These are phyloP conservation scores for Calonectria hongkongensis DNA, from an alignment of 2,329 filamentous ascomycete species.

Conservation along the genomic window DNA sequence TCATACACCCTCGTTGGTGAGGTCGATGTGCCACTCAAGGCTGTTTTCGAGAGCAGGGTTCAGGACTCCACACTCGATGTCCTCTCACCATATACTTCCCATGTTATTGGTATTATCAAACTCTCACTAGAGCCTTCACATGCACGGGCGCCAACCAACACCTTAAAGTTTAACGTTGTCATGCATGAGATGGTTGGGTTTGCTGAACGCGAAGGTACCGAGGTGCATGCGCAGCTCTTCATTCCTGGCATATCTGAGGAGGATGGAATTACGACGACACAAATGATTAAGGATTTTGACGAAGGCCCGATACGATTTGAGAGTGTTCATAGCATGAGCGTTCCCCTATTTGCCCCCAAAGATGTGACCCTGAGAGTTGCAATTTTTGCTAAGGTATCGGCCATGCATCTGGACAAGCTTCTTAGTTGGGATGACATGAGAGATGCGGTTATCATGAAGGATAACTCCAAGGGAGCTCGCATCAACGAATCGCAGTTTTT, in stretches of 20 bases:
- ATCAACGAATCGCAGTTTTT: slow-evolving; percentile 95
- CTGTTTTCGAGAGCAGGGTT: slow-evolving; percentile 94
- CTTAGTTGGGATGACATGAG: slow-evolving; percentile 99
- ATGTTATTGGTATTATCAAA: slow-evolving; percentile 92
- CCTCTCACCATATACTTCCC: slow-evolving; percentile 92
- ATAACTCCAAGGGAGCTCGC: slow-evolving; percentile 75
- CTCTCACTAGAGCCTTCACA: slow-evolving; percentile 95
- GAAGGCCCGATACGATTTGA: slow-evolving; percentile 95
- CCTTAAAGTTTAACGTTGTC: slow-evolving; percentile 97
- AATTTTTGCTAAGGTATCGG: slow-evolving; percentile 92
- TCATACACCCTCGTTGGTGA: slow-evolving; percentile 95
- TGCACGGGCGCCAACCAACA: slow-evolving; percentile 92
- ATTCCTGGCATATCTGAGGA: slow-evolving; percentile 92
- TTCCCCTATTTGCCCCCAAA: slow-evolving; percentile 83
- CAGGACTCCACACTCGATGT: slow-evolving; percentile 96
- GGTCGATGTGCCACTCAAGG: slow-evolving; percentile 91
- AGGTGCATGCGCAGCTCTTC: slow-evolving; percentile 98
- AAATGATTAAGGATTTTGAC: slow-evolving; percentile 95
- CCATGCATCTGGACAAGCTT: slow-evolving; percentile 97
- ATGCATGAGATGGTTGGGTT: slow-evolving; percentile 98
- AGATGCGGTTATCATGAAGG: slow-evolving; percentile 79
- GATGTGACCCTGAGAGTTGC: slow-evolving; percentile 88
- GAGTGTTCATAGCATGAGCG: slow-evolving; percentile 98
- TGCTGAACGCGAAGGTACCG: slow-evolving; percentile 94
- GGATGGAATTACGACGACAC: slow-evolving; percentile 94